Percentiles rank a stretch among this genome's conserved stretches.
Evolutionary conservation across 495 filamentous ascomycete genomes (phyloP).

Genomic region (Tuber magnatum): DNA sequence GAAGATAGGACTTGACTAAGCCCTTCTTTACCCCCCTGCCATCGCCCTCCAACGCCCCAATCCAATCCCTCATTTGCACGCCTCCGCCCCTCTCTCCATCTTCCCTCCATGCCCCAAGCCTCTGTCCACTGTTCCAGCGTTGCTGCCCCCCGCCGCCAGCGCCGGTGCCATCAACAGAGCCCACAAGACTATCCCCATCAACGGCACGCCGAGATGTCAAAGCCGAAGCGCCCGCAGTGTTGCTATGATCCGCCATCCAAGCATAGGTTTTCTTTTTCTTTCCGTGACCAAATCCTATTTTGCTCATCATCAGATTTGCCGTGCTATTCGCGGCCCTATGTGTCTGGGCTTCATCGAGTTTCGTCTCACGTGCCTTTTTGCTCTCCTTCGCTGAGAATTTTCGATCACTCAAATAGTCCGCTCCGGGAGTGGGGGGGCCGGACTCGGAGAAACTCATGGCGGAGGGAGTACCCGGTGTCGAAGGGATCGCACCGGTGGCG

Average conservation of each 20-base stretch:
- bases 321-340: constrained; percentile 53
- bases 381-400: constrained; percentile 48
- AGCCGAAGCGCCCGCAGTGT: constrained; percentile 45
- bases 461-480: constrained; percentile 23
- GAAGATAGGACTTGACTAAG: constrained; percentile 50
- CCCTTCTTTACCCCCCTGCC: constrained; percentile 49
- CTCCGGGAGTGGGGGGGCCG: constrained; percentile 24
- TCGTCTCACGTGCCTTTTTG: constrained; percentile 52
- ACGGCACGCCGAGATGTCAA: constrained; percentile 27
- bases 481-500: constrained; percentile 11
- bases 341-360: constrained; percentile 49
- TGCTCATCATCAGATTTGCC: constrained; percentile 49
- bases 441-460: constrained; percentile 23
- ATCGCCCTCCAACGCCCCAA: constrained; percentile 57
- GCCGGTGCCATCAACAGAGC: constrained; percentile 7
- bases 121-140: constrained; percentile 40
- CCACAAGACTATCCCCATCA: constrained; percentile 27
- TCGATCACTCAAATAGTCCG: constrained; percentile 12
- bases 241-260: constrained; percentile 50
- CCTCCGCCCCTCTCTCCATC: constrained; percentile 54
- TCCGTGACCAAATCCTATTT: constrained; percentile 48
- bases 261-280: constrained; percentile 54
- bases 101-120: constrained; percentile 58
- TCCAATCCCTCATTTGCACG: constrained; percentile 65
- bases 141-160: constrained; percentile 22